Evolutionary conservation across 305 asterid genomes (phyloP).

Genomic region (Petunia hybrid): DNA sequence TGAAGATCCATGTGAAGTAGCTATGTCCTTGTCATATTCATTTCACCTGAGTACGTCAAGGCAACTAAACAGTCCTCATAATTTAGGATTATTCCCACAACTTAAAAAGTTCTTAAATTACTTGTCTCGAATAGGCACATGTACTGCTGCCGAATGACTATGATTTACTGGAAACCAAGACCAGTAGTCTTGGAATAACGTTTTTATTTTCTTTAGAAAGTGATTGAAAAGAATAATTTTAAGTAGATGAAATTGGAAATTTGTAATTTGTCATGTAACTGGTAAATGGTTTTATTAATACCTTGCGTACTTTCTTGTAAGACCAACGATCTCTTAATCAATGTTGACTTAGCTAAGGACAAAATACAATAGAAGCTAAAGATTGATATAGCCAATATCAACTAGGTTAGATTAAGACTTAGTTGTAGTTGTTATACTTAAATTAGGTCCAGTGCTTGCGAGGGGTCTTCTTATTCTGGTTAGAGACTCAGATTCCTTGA

Average conservation of each 20-base stretch:
- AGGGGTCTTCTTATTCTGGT: background rate
- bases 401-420: background rate
- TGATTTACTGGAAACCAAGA: background rate
- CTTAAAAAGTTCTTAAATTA: background rate
- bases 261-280: background rate
- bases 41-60: constrained; percentile 9
- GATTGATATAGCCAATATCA: constrained; percentile 9
- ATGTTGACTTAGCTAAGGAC: background rate
- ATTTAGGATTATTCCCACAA: background rate
- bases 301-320: background rate
- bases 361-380: background rate
- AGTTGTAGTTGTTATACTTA: background rate
- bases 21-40: background rate
- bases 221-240: background rate
- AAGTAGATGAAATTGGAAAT: background rate
- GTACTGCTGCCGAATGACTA: background rate
- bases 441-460: background rate
- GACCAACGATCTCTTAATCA: background rate
- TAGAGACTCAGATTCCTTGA: background rate
- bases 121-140: background rate
- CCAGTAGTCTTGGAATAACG: background rate
- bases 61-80: background rate
- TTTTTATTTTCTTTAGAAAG: background rate
- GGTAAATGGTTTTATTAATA: background rate
- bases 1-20: background rate